Evolutionary conservation across 2,329 filamentous ascomycete genomes (phyloP), one percentile per base, ranked within the genome.

Genomic region (Ascochyta fabae): DNA sequence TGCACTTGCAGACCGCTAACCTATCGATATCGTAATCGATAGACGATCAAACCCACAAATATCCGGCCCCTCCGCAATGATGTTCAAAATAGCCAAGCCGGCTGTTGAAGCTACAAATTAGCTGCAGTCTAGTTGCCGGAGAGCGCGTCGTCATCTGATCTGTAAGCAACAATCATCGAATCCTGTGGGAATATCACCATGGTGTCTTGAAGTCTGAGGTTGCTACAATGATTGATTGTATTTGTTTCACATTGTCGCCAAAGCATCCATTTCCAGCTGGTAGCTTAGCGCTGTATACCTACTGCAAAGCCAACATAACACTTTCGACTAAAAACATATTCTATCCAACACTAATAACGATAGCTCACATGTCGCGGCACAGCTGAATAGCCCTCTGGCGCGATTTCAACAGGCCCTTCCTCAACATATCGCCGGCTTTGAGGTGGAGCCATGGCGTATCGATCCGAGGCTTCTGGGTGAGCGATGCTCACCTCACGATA

Each of bases 401-500:
- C 65, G 13, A 64, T 51, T 41, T 74, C 70, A 31, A 67, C 52
- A 4, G 61, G 62, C 26, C 69, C 68, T 23, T 79, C 75, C 52
- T 81, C 79, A 22, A 79, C 69, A 64, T 79, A 81, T 22, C 76
- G 70, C 45, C 72, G 62, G 26, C 61, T 46, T 45, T 66, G 70
- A n/a, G 68, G 64, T 27, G 69, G 57, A 8, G 61, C 67, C 49
- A 68, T 70, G 10, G 68, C 59, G 42, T 70, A 75, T 4, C 71
- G 72, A 41, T 74, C 71, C 29, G 65, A 61, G 9, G 69, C 59
- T 48, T 74, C 72, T 45, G 65, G 69, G 15, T 66, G 78, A 53
- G 76, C 69, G 31, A 79, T 74, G 55, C 78, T 81, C 44, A 79
- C 71, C 67, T 75, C 68, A 48, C 69, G 62, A 60, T 73, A 74